These are phyloP conservation scores for Sclerotinia minor DNA, from an alignment of 2,329 filamentous ascomycete species.

Conservation along the genomic window DNA sequence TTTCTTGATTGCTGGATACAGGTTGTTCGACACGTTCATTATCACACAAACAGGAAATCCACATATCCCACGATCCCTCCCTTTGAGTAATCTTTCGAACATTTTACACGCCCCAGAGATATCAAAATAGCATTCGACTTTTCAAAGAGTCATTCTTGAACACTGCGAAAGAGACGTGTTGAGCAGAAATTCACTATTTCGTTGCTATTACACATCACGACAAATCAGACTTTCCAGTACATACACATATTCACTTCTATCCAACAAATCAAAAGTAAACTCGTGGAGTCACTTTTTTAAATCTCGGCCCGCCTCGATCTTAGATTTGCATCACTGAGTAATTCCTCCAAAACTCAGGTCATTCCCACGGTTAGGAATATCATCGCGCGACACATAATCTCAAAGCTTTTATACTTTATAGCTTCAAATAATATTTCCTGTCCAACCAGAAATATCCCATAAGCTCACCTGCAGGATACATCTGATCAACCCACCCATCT, in stretches of 20 bases:
- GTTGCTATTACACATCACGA: neutral
- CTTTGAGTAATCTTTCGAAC: slow-evolving; percentile 3
- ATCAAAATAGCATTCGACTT: neutral
- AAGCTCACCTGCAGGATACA: slow-evolving; percentile 28
- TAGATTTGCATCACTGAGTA: neutral
- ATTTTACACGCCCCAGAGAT: neutral
- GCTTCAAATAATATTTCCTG: slow-evolving; percentile 20
- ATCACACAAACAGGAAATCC: slow-evolving; percentile 31
- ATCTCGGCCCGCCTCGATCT: slow-evolving; percentile 15
- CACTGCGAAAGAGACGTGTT: neutral
- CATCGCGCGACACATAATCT: neutral
- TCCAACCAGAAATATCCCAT: slow-evolving; percentile 23
- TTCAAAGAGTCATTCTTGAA: slow-evolving; percentile 12
- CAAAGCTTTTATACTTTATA: slow-evolving; percentile 3
- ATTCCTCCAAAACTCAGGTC: slow-evolving; percentile 15
- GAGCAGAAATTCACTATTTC: neutral
- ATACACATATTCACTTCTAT: slow-evolving; percentile 1
- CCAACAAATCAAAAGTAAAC: neutral
- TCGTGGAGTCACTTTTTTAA: slow-evolving; percentile 7
- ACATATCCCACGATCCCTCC: slow-evolving; percentile 22
- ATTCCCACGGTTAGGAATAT: neutral
- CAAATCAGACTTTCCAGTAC: neutral
- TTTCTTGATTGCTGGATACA: slow-evolving; percentile 30
- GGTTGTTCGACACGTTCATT: slow-evolving; percentile 39
- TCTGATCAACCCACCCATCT: slow-evolving; percentile 30